Base-by-base conservation (phyloP, 225 moss, liverwort and hornwort genomes). In the Thuidium tamariscinum region DNA sequence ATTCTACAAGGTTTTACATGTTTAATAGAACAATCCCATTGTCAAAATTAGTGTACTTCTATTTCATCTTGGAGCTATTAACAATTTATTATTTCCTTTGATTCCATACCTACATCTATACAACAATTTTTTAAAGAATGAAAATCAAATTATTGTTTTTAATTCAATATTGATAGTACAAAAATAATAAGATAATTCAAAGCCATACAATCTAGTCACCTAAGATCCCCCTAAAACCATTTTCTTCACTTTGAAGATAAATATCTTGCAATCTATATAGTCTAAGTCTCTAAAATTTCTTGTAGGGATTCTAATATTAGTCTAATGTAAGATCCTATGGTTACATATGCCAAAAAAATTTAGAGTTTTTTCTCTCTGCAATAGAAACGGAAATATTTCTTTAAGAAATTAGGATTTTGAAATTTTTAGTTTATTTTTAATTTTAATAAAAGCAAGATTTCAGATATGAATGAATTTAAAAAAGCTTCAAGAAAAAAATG, bases 141-240 rank as follows among this genome's bases (percentile, higher is more conserved):
- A 17, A 63, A 16, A 32, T 16, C 1, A 63, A n/a, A n/a, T n/a
- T n/a, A n/a, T n/a, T n/a, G n/a, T n/a, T 32, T 32, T 51, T 15
- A 51, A 51, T 1, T 63, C 11, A 32, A 63, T 34, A 34, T 34
- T 34, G 3, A 3, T 64, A 64, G 5, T 65, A 1, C 4, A 34
- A 17, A 63, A 63, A 63, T 9, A 63, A 16, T 16, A 32, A 63
- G 3, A 65, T 19, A 3, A n/a, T n/a, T 65, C n/a, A 66, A 65
- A 36, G 20, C 19, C 65, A 20, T 66, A 20, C 3, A 65, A n/a
- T 19, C 65, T 65, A 65, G 5, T n/a, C 65, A n/a, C 2, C 3
- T 0, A 21, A 36, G 6, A 36, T 21, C 2, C 36, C n/a, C 10
- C n/a, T 10, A 20, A 21, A 21, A 0, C 0, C 1, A 1, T 20